Evolutionary conservation across 2,329 filamentous ascomycete species (phyloP).

Genomic region (Curvularia spicifera): DNA sequence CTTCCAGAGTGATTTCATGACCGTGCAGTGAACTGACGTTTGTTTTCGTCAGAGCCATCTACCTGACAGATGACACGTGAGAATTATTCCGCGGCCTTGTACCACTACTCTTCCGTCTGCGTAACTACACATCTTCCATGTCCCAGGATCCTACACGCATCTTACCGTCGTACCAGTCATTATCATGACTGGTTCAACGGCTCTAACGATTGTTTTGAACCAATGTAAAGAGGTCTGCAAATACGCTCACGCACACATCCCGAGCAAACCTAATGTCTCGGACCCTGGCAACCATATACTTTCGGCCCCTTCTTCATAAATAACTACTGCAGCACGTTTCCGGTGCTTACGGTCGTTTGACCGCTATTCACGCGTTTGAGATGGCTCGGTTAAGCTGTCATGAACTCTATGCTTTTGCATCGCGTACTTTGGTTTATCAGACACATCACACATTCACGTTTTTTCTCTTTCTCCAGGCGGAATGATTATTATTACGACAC

Average conservation of each 20-base stretch:
- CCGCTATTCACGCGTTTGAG: not conserved
- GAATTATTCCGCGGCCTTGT: conserved; percentile 23
- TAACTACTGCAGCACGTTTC: not conserved
- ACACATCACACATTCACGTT: not conserved
- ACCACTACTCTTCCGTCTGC: conserved; percentile 22
- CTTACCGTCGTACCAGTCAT: conserved; percentile 8
- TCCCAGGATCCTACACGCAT: conserved; percentile 12
- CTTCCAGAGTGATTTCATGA: conserved; percentile 8
- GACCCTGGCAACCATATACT: not conserved
- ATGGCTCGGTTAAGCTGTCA: not conserved
- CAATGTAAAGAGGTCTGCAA: conserved; percentile 18
- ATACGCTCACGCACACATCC: not conserved
- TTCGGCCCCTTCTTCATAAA: conserved; percentile 1
- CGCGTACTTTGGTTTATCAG: not conserved
- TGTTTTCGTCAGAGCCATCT: conserved; percentile 13
- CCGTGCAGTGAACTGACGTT: conserved; percentile 10
- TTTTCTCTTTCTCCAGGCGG: not conserved
- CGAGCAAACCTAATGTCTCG: conserved; percentile 4
- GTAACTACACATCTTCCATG: conserved; percentile 8
- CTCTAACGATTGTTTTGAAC: conserved; percentile 24
- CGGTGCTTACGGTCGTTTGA: conserved; percentile 2
- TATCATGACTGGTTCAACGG: conserved; percentile 11
- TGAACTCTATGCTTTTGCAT: not conserved
- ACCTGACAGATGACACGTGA: conserved; percentile 15
- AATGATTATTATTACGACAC: not conserved